Evolutionary conservation across 768 basidiomycete species (phyloP).

Genomic region (Collybia sp.): DNA sequence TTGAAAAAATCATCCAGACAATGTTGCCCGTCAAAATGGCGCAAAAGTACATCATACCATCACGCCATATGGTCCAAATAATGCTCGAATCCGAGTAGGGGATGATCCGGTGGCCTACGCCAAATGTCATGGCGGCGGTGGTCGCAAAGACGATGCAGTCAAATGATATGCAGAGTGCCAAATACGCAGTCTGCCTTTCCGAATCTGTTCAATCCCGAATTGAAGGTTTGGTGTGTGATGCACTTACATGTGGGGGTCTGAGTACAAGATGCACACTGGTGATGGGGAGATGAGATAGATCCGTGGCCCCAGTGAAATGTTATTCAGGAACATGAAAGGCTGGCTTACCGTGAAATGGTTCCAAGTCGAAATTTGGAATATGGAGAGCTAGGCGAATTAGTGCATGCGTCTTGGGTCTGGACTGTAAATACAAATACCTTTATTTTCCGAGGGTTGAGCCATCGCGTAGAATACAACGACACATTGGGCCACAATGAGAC

Average conservation of each 20-base stretch:
- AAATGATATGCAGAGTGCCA: background rate
- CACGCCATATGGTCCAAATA: conserved; percentile 11
- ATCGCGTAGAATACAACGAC: background rate
- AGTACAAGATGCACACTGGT: background rate
- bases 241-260: background rate
- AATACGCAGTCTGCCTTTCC: background rate
- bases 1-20: conserved; percentile 14
- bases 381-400: conserved; percentile 3
- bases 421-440: too few species aligned
- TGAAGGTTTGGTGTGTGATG: background rate
- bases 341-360: conserved; percentile 12
- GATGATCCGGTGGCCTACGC: background rate
- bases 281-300: background rate
- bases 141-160: background rate
- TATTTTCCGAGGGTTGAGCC: background rate
- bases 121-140: background rate
- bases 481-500: background rate
- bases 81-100: background rate
- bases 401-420: too few species aligned
- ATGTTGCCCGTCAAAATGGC: conserved; percentile 16
- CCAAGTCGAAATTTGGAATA: conserved; percentile 9
- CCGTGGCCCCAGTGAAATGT: background rate
- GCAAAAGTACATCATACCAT: conserved; percentile 15
- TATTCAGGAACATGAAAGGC: background rate
- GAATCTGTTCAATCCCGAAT: background rate